A percentile compares a stretch with the other conserved stretches of the same genome.
Conservation (phyloP, 2,329 filamentous ascomycete species). For the Claviceps sp. region DNA sequence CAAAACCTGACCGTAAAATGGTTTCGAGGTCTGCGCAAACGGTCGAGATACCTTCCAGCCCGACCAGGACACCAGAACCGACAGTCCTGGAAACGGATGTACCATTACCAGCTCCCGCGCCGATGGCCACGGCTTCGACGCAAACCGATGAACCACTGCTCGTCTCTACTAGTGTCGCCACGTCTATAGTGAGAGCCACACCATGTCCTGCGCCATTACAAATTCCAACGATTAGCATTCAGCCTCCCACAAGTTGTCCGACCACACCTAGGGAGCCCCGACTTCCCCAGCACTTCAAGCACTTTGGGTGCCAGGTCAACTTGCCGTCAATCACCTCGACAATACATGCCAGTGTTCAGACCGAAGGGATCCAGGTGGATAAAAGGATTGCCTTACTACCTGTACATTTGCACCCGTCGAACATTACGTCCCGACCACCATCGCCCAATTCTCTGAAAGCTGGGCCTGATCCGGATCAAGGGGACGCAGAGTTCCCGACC, state of each 20-base stretch:
- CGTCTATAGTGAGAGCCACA: conserved; percentile 11
- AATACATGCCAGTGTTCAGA: conserved; percentile 49
- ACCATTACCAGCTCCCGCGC: conserved; percentile 21
- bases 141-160: conserved; percentile 37
- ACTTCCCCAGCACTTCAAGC: conserved; percentile 71
- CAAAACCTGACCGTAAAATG: conserved; percentile 33
- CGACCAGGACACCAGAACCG: conserved; percentile 50
- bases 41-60: conserved; percentile 34
- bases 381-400: conserved; percentile 63
- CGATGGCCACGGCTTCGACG: conserved; percentile 43
- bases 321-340: conserved; percentile 14
- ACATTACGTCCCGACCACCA: conserved; percentile 49
- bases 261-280: conserved; percentile 60
- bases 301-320: conserved; percentile 68
- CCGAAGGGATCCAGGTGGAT: conserved; percentile 80
- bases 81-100: conserved; percentile 28
- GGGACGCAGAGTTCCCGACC: conserved; percentile 38
- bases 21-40: conserved; percentile 33
- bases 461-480: neutral
- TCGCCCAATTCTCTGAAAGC: conserved; percentile 32
- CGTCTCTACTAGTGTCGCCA: conserved; percentile 9
- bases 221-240: conserved; percentile 81
- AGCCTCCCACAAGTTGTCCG: conserved; percentile 77
- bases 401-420: conserved; percentile 64
- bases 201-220: conserved; percentile 29